Conservation (phyloP, 306 rosid genomes). For the Lathyrus sativus region DNA sequence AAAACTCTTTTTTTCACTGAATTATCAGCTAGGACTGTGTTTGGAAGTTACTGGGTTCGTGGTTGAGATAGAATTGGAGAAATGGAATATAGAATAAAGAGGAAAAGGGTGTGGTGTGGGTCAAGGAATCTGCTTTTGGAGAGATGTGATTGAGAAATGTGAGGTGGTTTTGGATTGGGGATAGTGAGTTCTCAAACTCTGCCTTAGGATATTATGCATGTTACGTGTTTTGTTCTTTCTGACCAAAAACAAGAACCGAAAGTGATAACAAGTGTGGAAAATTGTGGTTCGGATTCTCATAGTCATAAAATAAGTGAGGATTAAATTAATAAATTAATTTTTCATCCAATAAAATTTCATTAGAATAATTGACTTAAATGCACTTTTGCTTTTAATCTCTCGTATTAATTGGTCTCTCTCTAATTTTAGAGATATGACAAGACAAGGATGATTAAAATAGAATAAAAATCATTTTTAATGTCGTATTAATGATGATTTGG, state of each 20-base stretch:
- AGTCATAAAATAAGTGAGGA: not conserved
- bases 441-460: no score
- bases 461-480: no score
- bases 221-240: not conserved
- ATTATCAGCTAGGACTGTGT: not conserved
- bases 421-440: no score
- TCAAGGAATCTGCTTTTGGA: slow-evolving; percentile 45
- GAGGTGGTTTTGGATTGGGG: not conserved
- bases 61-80: slow-evolving; percentile 34
- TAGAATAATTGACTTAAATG: no score
- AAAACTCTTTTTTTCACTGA: slow-evolving; percentile 4
- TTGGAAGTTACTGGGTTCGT: slow-evolving; percentile 27
- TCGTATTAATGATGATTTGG: no score
- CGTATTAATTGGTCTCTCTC: no score
- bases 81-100: slow-evolving; percentile 40
- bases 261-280: not conserved
- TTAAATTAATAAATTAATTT: no score
- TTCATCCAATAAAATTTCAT: no score
- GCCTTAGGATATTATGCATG: slow-evolving; percentile 6
- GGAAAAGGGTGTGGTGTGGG: slow-evolving; percentile 21
- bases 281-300: not conserved
- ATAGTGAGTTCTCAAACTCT: not conserved
- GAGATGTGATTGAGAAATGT: slow-evolving; percentile 1
- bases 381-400: no score
- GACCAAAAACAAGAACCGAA: not conserved